Conservation (phyloP, 306 rosid genomes). For the Canavalia gladiata region DNA sequence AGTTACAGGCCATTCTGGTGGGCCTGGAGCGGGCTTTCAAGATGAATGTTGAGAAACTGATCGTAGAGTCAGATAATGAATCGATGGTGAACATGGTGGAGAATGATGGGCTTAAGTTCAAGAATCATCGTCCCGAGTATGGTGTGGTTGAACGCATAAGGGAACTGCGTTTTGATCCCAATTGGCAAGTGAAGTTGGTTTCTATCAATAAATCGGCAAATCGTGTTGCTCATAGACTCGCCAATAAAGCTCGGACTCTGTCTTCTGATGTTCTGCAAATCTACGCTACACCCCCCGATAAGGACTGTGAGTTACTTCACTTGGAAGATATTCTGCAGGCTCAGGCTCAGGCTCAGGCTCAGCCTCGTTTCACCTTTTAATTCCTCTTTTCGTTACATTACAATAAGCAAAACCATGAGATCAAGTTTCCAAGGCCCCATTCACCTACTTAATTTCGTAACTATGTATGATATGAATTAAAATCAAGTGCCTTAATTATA, state of each 20-base stretch:
- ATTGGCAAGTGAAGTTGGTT: background rate
- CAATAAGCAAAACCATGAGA: no score
- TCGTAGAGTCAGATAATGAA: background rate
- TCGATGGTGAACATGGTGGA: background rate
- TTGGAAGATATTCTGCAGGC: no score
- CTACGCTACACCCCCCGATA: background rate
- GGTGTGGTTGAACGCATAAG: background rate
- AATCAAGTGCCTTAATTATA: no score
- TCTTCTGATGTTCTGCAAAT: fast-evolving
- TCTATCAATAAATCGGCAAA: background rate
- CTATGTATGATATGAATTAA: no score
- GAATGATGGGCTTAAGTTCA: background rate
- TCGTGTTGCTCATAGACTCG: slow-evolving; percentile 1
- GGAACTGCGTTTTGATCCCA: background rate
- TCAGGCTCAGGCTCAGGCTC: no score
- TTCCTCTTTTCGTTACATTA: no score
- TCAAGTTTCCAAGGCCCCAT: no score
- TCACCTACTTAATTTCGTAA: no score
- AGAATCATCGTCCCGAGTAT: background rate
- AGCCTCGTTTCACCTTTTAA: no score
- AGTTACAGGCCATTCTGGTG: background rate
- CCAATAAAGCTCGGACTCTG: background rate
- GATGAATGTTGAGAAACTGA: background rate
- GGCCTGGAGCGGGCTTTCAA: background rate
- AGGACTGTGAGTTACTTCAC: no score